Evolutionary conservation across 2,329 filamentous ascomycete genomes (phyloP).

Genomic region (Colletotrichum salicis): DNA sequence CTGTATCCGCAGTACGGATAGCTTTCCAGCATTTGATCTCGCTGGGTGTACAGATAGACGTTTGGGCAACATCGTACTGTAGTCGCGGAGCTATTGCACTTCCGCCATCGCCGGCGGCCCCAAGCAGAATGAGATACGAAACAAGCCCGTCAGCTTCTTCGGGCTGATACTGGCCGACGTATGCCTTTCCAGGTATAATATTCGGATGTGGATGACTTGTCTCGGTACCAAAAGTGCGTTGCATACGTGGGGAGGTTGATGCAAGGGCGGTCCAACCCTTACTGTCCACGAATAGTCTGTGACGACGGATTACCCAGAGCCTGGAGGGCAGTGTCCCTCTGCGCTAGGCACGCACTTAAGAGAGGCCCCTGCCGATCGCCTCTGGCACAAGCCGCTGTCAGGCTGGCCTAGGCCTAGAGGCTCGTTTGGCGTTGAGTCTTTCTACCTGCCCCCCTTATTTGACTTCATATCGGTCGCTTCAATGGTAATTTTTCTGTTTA

Average conservation of each 20-base stretch:
- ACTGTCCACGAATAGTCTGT: not conserved
- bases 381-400: conserved; percentile 20
- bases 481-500: not conserved
- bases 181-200: not conserved
- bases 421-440: not conserved
- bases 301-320: not conserved
- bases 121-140: conserved; percentile 8
- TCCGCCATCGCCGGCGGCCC: not conserved
- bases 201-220: conserved; percentile 4
- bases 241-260: not conserved
- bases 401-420: not conserved
- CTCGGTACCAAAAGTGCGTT: not conserved
- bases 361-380: conserved; percentile 18
- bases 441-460: not conserved
- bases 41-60: not conserved
- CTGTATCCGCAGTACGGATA: not conserved
- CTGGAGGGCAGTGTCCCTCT: not conserved
- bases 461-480: not conserved
- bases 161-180: not conserved
- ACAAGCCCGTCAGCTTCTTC: not conserved
- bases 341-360: not conserved
- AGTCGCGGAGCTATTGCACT: not conserved
- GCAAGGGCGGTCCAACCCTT: not conserved
- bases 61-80: not conserved
- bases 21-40: not conserved